Base-by-base conservation (phyloP, 129 eudicot species). In the Pulicaria dysenterica region DNA sequence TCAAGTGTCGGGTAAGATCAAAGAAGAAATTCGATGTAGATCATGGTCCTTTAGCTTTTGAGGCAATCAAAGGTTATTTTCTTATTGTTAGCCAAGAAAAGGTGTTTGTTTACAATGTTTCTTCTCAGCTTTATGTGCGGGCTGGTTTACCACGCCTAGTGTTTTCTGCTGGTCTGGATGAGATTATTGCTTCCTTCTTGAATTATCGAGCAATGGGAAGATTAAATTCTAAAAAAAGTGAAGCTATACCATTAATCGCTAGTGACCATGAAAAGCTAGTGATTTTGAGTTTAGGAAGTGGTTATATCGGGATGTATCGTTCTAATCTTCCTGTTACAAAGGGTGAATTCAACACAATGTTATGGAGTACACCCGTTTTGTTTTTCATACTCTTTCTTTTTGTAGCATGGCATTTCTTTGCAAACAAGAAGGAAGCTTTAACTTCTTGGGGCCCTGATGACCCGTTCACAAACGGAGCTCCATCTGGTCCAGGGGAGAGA, bases 361-460 rank as follows among this genome's bases (percentile, higher is more conserved):
- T 88, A 46, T 95, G 97, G 97, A 88, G 97, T 7, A 91, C 91
- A 12, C 99, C 99, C 0, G 90, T 95, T 65, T 17, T 95, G 73
- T 81, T 95, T 73, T 90, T 95, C 75, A 70, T 91, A 49, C 82
- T 95, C 40, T 95, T 95, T 82, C 87, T 91, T 38, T 91, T 95
- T 36, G 99, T 88, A 6, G 97, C 97, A 4, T 95, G 91, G 89
- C 96, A 88, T 59, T 95, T 91, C 76, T 95, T 95, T 47, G 99
- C 97, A 9, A 86, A 88, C 64, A 95, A 95, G 73, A 95, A 91
- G 85, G 99, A 88, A 63, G 91, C 88, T 8, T 91, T 88, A 67
- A 88, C 91, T 56, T 86, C 96, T 0, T 95, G 99, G 99, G 97
- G 96, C 48, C 97, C 99, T 0, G 99, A 95, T 70, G 99, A 95